phyloP scores from a whole-genome alignment of 2,329 filamentous ascomycete genomes.

The Thyridium curvatum region DNA sequence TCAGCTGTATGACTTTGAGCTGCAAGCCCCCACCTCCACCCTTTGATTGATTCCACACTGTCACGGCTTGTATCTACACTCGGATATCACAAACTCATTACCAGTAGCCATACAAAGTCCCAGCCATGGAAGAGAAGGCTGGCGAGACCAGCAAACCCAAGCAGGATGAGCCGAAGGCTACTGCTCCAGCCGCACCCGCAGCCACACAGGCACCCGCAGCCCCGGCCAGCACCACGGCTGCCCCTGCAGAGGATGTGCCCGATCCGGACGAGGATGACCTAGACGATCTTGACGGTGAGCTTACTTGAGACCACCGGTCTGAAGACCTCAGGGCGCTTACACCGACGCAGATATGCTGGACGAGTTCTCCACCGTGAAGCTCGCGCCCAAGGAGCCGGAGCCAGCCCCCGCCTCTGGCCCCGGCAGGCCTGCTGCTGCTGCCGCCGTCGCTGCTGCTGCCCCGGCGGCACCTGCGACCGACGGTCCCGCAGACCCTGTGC shows the following conservation, averaged over 20 bases:
- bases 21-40: no score
- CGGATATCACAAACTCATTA: no score
- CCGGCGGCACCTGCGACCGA: not conserved
- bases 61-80: no score
- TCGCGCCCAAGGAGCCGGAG: constrained; percentile 38
- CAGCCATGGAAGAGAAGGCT: no score
- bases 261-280: constrained; percentile 91
- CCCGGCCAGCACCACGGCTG: constrained; percentile 12
- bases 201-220: constrained; percentile 6
- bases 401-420: constrained; percentile 13
- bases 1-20: no score
- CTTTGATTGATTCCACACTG: no score
- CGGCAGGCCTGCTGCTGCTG: constrained; percentile 11
- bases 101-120: no score
- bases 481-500: not conserved
- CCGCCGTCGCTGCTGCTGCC: constrained; percentile 10
- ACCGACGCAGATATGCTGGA: constrained; percentile 73
- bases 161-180: no score
- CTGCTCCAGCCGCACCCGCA: constrained; percentile 4
- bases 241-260: constrained; percentile 50
- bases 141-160: no score
- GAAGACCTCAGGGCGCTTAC: constrained; percentile 9
- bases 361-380: constrained; percentile 69
- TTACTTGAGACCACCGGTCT: not conserved
- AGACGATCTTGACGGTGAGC: constrained; percentile 80